These are phyloP conservation scores for Apostasia shenzhenica DNA, from an alignment of 106 monocot species.

Conservation along the genomic window DNA sequence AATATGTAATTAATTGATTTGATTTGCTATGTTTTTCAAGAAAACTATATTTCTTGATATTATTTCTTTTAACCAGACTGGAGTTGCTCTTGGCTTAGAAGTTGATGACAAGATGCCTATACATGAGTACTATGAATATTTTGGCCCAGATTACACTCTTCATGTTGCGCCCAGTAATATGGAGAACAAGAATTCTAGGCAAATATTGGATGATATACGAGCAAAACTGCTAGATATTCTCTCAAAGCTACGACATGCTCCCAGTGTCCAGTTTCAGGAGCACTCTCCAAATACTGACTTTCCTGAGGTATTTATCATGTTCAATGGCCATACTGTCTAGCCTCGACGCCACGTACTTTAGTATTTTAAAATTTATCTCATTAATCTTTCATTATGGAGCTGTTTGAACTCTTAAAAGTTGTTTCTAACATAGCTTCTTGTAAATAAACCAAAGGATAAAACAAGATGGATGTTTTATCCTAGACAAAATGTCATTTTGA, in stretches of 20 bases:
- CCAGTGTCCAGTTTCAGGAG: conserved; percentile 70
- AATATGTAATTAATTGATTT: too few relatives aligned
- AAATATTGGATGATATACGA: conserved; percentile 44
- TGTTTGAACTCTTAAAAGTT: too few relatives aligned
- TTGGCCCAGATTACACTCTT: conserved; percentile 75
- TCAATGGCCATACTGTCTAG: too few relatives aligned
- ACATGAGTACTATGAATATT: conserved; percentile 67
- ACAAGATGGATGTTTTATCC: too few relatives aligned
- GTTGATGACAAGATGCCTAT: conserved; percentile 68
- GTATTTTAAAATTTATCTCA: too few relatives aligned
- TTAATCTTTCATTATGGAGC: too few relatives aligned
- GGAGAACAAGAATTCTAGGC: conserved; percentile 62
- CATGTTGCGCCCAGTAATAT: conserved; percentile 72
- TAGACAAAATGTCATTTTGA: too few relatives aligned
- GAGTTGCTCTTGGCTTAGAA: conserved; percentile 63
- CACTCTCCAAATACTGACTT: conserved; percentile 56
- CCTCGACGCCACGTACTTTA: too few relatives aligned
- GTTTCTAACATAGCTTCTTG: too few relatives aligned
- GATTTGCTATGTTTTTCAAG: too few relatives aligned
- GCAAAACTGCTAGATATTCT: conserved; percentile 50
- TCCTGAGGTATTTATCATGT: conserved; percentile 32
- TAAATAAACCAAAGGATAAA: too few relatives aligned
- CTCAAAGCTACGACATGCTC: conserved; percentile 51
- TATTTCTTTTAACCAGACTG: conserved; percentile 31
- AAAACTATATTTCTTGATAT: too few relatives aligned